These are phyloP conservation scores for Alliaria petiolata DNA, from an alignment of 345 rosid species.

Conservation along the genomic window DNA sequence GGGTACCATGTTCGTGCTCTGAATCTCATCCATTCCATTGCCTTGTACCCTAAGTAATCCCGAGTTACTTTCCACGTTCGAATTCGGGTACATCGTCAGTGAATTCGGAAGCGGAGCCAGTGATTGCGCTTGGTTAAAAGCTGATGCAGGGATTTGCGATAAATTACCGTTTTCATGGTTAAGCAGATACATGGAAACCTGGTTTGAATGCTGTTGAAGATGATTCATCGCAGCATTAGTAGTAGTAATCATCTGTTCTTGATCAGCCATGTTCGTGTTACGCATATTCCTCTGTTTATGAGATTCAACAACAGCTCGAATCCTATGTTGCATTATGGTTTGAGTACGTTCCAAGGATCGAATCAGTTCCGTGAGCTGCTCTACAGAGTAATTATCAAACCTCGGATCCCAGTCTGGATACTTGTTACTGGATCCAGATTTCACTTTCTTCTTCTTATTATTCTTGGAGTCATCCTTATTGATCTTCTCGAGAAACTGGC, in stretches of 20 bases:
- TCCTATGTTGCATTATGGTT: neutral
- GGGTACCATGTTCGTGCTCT: neutral
- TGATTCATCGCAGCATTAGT: neutral
- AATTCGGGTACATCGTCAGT: neutral
- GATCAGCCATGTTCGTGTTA: conserved; percentile 9
- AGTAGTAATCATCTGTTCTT: conserved; percentile 4
- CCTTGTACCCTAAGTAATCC: neutral
- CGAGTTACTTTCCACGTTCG: too few relatives aligned
- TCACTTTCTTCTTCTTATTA: conserved; percentile 6
- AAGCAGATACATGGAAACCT: neutral
- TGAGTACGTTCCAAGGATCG: conserved; percentile 13
- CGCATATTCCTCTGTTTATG: conserved; percentile 13
- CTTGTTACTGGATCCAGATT: neutral
- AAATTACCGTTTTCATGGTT: conserved; percentile 6
- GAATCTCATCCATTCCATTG: neutral
- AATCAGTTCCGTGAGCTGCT: conserved; percentile 6
- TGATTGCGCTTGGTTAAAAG: conserved; percentile 8
- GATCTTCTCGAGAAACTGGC: neutral
- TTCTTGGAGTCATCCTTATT: neutral
- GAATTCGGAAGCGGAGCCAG: conserved; percentile 10
- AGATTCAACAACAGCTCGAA: neutral
- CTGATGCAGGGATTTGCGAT: conserved; percentile 9
- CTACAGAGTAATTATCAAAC: conserved; percentile 21
- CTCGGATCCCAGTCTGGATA: conserved; percentile 23
- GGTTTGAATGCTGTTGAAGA: conserved; percentile 15